Evolutionary conservation across 768 basidiomycete species (phyloP).

Genomic region (Leccinum longicurvipes): DNA sequence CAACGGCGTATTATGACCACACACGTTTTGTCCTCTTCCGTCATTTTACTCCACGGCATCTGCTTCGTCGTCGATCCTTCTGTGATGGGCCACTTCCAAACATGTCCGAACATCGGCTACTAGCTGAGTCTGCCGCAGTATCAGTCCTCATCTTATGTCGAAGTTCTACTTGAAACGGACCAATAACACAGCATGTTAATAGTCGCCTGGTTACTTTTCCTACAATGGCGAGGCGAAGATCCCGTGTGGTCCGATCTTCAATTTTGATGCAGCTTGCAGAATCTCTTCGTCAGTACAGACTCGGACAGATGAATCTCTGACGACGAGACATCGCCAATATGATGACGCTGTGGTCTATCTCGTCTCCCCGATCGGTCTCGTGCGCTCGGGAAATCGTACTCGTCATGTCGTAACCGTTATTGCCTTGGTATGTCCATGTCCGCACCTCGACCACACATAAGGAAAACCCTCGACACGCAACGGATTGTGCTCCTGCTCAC

Average conservation of each 20-base stretch:
- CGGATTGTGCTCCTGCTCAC: not conserved
- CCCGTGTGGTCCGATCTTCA: not conserved
- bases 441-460: not conserved
- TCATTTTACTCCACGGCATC: not conserved
- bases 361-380: not conserved
- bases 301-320: not conserved
- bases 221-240: not conserved
- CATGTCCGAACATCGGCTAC: not conserved
- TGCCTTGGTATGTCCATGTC: not conserved
- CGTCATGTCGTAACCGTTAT: not conserved
- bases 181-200: not conserved
- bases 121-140: too few species aligned
- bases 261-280: not conserved
- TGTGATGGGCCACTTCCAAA: not conserved
- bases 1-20: not conserved
- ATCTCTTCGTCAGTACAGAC: too few species aligned
- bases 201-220: not conserved
- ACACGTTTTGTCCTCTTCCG: not conserved
- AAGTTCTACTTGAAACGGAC: not conserved
- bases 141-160: not conserved
- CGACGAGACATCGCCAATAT: not conserved
- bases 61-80: not conserved
- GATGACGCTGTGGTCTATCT: not conserved
- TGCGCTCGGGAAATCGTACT: not conserved
- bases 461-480: not conserved